phyloP scores from a whole-genome alignment of 768 basidiomycete species.

The Imleria badia region DNA sequence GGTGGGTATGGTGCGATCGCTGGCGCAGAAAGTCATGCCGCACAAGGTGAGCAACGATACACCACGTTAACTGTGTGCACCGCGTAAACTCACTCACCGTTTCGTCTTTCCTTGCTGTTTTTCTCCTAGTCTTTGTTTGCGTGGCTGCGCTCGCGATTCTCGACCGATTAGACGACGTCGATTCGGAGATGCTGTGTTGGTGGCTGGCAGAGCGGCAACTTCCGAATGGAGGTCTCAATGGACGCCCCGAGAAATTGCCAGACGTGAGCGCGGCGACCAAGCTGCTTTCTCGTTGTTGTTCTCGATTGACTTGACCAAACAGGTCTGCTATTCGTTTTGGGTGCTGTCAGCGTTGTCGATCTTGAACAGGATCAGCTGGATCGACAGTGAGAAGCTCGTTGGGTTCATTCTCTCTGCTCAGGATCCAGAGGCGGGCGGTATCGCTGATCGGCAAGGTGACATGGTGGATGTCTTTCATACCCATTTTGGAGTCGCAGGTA shows the following conservation, averaged over 20 bases:
- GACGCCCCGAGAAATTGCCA: conserved; percentile 95
- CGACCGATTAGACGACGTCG: conserved; percentile 76
- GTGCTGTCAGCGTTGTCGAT: conserved; percentile 88
- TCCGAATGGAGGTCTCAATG: conserved; percentile 91
- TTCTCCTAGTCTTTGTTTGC: conserved; percentile 79
- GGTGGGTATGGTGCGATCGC: conserved; percentile 85
- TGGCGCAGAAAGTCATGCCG: conserved; percentile 93
- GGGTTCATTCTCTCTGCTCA: conserved; percentile 86
- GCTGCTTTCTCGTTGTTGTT: neutral
- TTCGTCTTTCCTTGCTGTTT: neutral
- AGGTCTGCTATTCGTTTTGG: conserved; percentile 95
- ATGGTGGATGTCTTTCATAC: conserved; percentile 99
- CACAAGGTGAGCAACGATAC: conserved; percentile 60
- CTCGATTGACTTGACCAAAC: neutral
- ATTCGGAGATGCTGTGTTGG: conserved; percentile 79
- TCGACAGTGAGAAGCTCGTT: conserved; percentile 75
- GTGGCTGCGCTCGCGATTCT: conserved; percentile 85
- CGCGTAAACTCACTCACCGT: neutral
- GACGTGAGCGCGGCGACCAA: conserved; percentile 61
- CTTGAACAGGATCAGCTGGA: conserved; percentile 80
- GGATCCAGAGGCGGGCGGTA: conserved; percentile 90
- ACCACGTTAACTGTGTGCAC: no score
- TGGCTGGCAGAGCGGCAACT: conserved; percentile 95
- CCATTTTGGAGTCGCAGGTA: conserved; percentile 85
- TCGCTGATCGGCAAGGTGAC: conserved; percentile 90